Percentiles rank a stretch among this genome's conserved stretches.
These are phyloP conservation scores for Fusarium udum DNA, from an alignment of 2,329 filamentous ascomycete genomes.

Conservation along the genomic window DNA sequence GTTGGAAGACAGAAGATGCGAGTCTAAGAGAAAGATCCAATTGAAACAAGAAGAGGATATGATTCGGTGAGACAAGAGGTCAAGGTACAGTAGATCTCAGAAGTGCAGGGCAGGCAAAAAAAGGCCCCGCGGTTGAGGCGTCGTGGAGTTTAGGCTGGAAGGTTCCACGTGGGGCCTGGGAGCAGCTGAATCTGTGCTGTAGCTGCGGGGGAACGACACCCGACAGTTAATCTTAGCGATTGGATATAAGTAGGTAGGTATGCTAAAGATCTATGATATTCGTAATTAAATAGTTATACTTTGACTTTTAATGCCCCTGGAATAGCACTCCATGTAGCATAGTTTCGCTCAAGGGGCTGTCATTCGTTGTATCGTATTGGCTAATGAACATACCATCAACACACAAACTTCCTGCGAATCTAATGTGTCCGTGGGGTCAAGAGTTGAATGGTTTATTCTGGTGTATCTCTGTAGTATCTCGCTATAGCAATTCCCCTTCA, in stretches of 20 bases:
- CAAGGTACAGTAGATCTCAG: conserved; percentile 2
- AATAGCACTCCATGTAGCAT: neutral
- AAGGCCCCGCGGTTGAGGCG: conserved; percentile 36
- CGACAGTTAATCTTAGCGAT: neutral
- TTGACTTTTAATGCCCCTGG: neutral
- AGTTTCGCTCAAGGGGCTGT: neutral
- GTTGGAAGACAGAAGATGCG: neutral
- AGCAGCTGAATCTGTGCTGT: neutral
- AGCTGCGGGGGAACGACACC: conserved; percentile 28
- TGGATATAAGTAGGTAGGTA: neutral
- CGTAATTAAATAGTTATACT: neutral
- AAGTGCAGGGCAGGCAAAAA: conserved; percentile 19
- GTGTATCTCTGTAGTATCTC: conserved; percentile 10
- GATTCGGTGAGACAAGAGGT: conserved; percentile 11
- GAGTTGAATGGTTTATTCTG: conserved; percentile 8
- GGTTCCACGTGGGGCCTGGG: conserved; percentile 44
- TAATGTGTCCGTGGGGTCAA: neutral
- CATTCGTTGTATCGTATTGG: neutral
- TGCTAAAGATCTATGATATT: neutral
- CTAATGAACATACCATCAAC: too few species aligned
- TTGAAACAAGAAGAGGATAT: neutral
- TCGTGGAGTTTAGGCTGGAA: conserved; percentile 43
- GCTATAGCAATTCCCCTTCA: neutral
- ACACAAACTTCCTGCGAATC: neutral
- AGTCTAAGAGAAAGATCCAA: conserved; percentile 9